Conservation (phyloP, 352 stramenopile genomes). For the Aphanomyces invadans region DNA sequence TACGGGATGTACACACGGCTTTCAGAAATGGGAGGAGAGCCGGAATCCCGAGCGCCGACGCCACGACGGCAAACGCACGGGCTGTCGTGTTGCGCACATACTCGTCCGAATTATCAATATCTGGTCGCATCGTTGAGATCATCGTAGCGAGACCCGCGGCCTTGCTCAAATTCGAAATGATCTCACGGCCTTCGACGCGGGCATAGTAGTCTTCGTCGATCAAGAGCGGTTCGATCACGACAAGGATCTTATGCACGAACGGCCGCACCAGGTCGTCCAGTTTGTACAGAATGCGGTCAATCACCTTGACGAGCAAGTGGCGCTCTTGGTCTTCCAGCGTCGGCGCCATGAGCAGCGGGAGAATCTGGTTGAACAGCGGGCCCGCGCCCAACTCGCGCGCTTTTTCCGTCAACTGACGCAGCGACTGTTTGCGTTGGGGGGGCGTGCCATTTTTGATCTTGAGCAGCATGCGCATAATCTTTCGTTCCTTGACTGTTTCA, state of each 20-base stretch:
- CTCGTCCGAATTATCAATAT: constrained; percentile 99
- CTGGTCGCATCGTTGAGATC: constrained; percentile 98
- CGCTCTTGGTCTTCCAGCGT: constrained; percentile 98
- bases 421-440: constrained; percentile 93
- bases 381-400: constrained; percentile 94
- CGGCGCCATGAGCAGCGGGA: constrained; percentile 98
- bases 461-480: constrained; percentile 97
- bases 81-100: constrained; percentile 99
- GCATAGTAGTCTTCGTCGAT: constrained; percentile 99
- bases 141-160: constrained; percentile 97
- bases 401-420: constrained; percentile 97
- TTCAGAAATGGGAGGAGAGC: constrained; percentile 98
- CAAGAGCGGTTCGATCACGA: constrained; percentile 98
- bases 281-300: constrained; percentile 99
- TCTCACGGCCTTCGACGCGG: constrained; percentile 97
- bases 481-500: constrained; percentile 92
- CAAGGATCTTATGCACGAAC: constrained; percentile 98
- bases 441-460: constrained; percentile 99
- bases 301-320: constrained; percentile 99
- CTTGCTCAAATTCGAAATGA: constrained; percentile 99
- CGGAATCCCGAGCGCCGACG: constrained; percentile 95
- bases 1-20: constrained; percentile 96
- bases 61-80: constrained; percentile 98
- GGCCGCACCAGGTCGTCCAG: constrained; percentile 98
- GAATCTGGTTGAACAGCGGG: constrained; percentile 98